Base-by-base conservation (phyloP, 345 rosid species). In the Lumnitzera racemosa region DNA sequence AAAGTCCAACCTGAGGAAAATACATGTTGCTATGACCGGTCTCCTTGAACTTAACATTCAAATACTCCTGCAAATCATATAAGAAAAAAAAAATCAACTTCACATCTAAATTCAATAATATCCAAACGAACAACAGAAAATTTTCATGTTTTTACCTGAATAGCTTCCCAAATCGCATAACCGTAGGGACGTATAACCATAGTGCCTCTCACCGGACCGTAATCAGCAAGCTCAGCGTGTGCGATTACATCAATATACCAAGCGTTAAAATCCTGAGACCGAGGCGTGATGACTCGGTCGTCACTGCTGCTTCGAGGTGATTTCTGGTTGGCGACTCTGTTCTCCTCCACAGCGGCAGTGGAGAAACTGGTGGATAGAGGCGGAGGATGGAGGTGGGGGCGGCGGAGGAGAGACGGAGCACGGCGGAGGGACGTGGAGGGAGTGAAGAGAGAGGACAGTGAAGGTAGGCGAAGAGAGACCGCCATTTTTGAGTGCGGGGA, bases 131-230 rank as follows among this genome's bases (percentile, higher is more conserved):
- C 5, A 29, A 52, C 20, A 31, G 59, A 12, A 59, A 8, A 46
- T 15, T 24, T 61, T 58, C 9, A 27, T 9, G 7, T 36, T 31
- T n/a, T 63, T 41, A 92, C 98, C 96, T 92, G 97, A 71, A 92
- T 92, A 20, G 95, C 91, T 80, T 92, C 97, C 96, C 96, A 87
- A 47, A 92, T 89, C 49, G 99, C 91, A 48, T 89, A 89, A 41
- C 96, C 99, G 47, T 92, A 89, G 1, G 99, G 97, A 7, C 95
- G 84, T 70, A 89, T 89, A 23, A 89, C 96, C 99, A 92, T 89
- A 7, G 99, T 89, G 3, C 99, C 99, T 47, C 95, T 89, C 62
- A 92, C 97, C 0, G 91, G 97, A 55, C 99, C 97, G 49, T 89
- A 87, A 74, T 92, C 98, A 4, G 97, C 96, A 46, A 92, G 87